phyloP scores from a whole-genome alignment of 192 early-diverging fungal species.

The Spizellomyces punctatus region DNA sequence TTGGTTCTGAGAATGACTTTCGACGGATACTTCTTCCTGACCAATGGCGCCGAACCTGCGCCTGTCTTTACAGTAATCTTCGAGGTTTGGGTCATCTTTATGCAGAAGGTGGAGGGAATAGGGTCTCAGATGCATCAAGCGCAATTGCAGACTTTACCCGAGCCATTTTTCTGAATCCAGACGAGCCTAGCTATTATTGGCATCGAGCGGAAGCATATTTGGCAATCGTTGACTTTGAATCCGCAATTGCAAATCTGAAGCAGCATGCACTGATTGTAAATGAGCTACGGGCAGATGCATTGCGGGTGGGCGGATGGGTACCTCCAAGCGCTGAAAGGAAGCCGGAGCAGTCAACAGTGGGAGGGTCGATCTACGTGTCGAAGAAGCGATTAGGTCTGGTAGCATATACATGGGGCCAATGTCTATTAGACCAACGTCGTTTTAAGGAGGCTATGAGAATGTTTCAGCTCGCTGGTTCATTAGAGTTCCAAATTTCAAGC shows the following conservation, averaged over 20 bases:
- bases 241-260: slow-evolving; percentile 42
- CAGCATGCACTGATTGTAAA: slow-evolving; percentile 1
- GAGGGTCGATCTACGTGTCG: slow-evolving; percentile 5
- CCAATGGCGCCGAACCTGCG: not conserved
- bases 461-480: slow-evolving; percentile 28
- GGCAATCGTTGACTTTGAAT: slow-evolving; percentile 36
- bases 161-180: slow-evolving; percentile 41
- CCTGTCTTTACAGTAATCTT: slow-evolving; percentile 1
- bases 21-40: too few species aligned
- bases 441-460: slow-evolving; percentile 43
- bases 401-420: slow-evolving; percentile 45
- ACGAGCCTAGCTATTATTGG: slow-evolving; percentile 44
- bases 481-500: slow-evolving; percentile 26
- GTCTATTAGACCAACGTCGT: slow-evolving; percentile 48
- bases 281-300: not conserved
- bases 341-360: not conserved
- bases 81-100: not conserved
- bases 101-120: not conserved
- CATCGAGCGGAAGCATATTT: slow-evolving; percentile 48
- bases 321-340: too few species aligned
- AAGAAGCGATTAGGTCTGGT: slow-evolving; percentile 2
- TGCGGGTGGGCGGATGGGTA: not conserved
- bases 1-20: too few species aligned
- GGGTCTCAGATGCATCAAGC: not conserved
- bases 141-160: slow-evolving; percentile 40